phyloP scores from a whole-genome alignment of 805 yeast genomes.

The Kuraishia hungarica region DNA sequence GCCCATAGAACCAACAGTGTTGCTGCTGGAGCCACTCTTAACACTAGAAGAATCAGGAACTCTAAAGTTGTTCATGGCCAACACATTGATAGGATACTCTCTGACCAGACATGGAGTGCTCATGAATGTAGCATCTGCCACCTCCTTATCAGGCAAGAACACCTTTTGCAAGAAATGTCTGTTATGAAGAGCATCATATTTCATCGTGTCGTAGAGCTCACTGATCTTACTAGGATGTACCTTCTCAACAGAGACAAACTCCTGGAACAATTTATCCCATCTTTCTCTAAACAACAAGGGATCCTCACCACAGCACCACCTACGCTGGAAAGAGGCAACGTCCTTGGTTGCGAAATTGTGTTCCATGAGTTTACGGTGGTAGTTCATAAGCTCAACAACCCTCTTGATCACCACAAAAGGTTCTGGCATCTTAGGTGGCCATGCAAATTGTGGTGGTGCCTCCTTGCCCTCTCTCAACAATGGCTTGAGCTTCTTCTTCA shows the following conservation, averaged over 20 bases:
- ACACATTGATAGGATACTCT: slow-evolving; percentile 63
- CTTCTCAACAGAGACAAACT: slow-evolving; percentile 86
- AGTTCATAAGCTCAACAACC: slow-evolving; percentile 92
- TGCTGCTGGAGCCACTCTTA: slow-evolving; percentile 8
- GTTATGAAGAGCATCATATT: slow-evolving; percentile 94
- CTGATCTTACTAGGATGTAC: slow-evolving; percentile 96
- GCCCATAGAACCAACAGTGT: slow-evolving; percentile 60
- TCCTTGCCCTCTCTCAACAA: slow-evolving; percentile 90
- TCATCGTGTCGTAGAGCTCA: slow-evolving; percentile 96
- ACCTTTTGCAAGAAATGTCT: slow-evolving; percentile 79
- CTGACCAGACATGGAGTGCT: slow-evolving; percentile 51
- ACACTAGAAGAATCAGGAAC: slow-evolving; percentile 33
- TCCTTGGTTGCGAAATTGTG: slow-evolving; percentile 65
- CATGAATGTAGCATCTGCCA: slow-evolving; percentile 31
- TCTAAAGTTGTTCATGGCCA: slow-evolving; percentile 71
- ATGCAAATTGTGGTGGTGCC: slow-evolving; percentile 95
- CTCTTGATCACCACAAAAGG: slow-evolving; percentile 91
- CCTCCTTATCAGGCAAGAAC: slow-evolving; percentile 52
- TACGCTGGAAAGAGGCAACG: slow-evolving; percentile 57
- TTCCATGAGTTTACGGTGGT: slow-evolving; percentile 77
- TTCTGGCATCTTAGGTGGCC: slow-evolving; percentile 98
- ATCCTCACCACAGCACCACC: slow-evolving; percentile 98
- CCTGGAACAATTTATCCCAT: slow-evolving; percentile 94
- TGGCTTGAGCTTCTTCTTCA: slow-evolving; percentile 92
- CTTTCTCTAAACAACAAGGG: slow-evolving; percentile 84